Evolutionary conservation across 257 asterid genomes (phyloP), one percentile per base, ranked within the genome.

Genomic region (Echites panduratus): DNA sequence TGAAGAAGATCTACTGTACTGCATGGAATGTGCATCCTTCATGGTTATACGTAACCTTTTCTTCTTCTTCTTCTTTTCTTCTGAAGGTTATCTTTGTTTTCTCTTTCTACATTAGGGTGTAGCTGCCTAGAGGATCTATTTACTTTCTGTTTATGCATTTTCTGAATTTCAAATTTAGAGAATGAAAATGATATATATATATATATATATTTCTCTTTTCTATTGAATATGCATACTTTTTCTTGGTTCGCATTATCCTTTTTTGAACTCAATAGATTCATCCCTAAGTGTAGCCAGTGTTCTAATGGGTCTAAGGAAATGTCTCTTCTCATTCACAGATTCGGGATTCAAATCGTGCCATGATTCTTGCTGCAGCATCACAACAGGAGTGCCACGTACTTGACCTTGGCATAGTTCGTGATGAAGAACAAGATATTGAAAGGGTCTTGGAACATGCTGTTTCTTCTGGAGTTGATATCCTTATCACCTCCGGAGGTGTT

Each of bases 311-410:
- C 63, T 70, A 48, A 35, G 22, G 24, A 50, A 32, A 63, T 72
- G 32, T 48, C 20, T 26, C 32, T 70, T 6, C 20, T 66, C 53
- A 64, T 74, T 82, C 65, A 84, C 90, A 94, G 98, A 89, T 94
- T 69, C 84, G 99, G 86, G 97, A 91, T 76, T 94, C 99, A 74
- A 91, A 91, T 80, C 96, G 99, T 77, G 96, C 99, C 56, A 94
- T 94, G 99, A 71, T 91, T 79, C 85, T 94, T 79, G 85, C 92
- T 85, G 97, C 96, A 54, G 89, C 80, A 72, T 52, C 26, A 58
- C 95, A 89, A 81, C 93, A 86, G 61, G 89, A 82, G 43, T 91
- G 99, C 86, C 86, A 86, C 71, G 87, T 94, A 78, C 80, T 88
- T 73, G 98, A 94, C 86, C 93, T 94, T 58, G 99, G 97, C 73